phyloP scores from a whole-genome alignment of 2,329 filamentous ascomycete species.

The Claviceps humidiphila region DNA sequence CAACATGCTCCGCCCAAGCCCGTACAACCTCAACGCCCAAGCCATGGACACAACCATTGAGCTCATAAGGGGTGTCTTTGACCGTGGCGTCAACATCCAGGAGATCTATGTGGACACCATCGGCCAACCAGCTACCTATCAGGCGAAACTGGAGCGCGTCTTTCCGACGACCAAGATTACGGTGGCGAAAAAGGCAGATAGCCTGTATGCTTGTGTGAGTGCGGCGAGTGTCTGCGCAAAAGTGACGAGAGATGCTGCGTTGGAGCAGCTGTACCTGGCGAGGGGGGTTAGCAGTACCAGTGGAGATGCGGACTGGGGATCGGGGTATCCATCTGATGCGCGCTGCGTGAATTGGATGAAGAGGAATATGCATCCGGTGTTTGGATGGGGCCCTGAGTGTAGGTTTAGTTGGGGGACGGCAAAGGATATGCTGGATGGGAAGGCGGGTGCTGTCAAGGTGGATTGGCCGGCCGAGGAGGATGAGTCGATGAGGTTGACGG shows the following conservation, averaged over 20 bases:
- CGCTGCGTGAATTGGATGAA: conserved; percentile 72
- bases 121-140: conserved; percentile 69
- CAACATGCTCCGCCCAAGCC: conserved; percentile 55
- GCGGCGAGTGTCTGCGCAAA: conserved; percentile 93
- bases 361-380: conserved; percentile 78
- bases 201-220: conserved; percentile 81
- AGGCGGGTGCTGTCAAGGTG: conserved; percentile 52
- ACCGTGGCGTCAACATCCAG: conserved; percentile 63
- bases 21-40: conserved; percentile 91
- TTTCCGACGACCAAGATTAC: conserved; percentile 69
- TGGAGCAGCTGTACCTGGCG: conserved; percentile 62
- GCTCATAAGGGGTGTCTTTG: conserved; percentile 66
- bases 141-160: conserved; percentile 67
- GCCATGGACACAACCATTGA: conserved; percentile 83
- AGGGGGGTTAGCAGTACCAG: conserved; percentile 14
- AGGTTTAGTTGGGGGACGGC: conserved; percentile 93
- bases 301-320: conserved; percentile 56
- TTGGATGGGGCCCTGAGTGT: conserved; percentile 90
- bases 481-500: conserved; percentile 56
- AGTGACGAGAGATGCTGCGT: conserved; percentile 80
- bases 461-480: conserved; percentile 75
- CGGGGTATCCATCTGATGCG: conserved; percentile 82
- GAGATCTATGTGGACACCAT: conserved; percentile 96
- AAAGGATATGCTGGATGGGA: conserved; percentile 82
- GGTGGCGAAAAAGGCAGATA: conserved; percentile 85